Percentiles rank a stretch among this genome's conserved stretches.
phyloP scores from a whole-genome alignment of 2,329 filamentous ascomycete genomes.

The Chrysosporium queenslandicum region DNA sequence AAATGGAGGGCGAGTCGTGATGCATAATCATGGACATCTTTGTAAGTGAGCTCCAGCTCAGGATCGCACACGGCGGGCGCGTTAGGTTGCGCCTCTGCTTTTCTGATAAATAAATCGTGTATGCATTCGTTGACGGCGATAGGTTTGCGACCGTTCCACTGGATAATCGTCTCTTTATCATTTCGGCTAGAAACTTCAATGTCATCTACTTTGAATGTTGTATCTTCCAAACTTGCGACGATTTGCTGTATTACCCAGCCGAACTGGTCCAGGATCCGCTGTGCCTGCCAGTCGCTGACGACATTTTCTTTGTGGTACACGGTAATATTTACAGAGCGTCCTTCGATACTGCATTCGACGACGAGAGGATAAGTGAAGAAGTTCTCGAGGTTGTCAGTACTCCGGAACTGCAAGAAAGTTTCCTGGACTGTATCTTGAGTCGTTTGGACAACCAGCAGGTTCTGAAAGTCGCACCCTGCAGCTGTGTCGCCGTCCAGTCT shows the following conservation, averaged over 20 bases:
- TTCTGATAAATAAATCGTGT: slow-evolving; percentile 20
- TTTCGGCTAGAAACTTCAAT: slow-evolving; percentile 27
- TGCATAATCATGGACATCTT: slow-evolving; percentile 18
- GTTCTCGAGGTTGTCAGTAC: slow-evolving; percentile 11
- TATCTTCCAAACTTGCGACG: slow-evolving; percentile 20
- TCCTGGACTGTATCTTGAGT: slow-evolving; percentile 10
- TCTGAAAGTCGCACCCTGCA: slow-evolving; percentile 35
- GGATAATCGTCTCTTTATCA: slow-evolving; percentile 26
- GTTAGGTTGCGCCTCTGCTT: slow-evolving; percentile 14
- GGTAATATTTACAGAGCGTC: slow-evolving; percentile 48
- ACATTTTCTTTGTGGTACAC: slow-evolving; percentile 57
- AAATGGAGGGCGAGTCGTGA: slow-evolving; percentile 14
- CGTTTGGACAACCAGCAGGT: slow-evolving; percentile 30
- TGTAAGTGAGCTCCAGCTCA: slow-evolving; percentile 18
- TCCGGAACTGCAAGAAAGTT: slow-evolving; percentile 13
- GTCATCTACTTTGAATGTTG: slow-evolving; percentile 21
- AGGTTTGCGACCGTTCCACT: slow-evolving; percentile 24
- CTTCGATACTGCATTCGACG: slow-evolving; percentile 51
- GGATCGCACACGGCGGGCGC: slow-evolving; percentile 19
- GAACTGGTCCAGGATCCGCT: slow-evolving; percentile 47
- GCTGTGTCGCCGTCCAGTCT: slow-evolving; percentile 39
- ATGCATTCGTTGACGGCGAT: slow-evolving; percentile 14
- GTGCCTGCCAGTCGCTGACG: slow-evolving; percentile 44
- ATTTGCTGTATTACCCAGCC: slow-evolving; percentile 28
- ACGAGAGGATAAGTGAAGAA: slow-evolving; percentile 39